A percentile compares a stretch with the other conserved stretches of the same genome.
Conservation (phyloP, 2,329 filamentous ascomycete species). For the Trematosphaeria pertusa region DNA sequence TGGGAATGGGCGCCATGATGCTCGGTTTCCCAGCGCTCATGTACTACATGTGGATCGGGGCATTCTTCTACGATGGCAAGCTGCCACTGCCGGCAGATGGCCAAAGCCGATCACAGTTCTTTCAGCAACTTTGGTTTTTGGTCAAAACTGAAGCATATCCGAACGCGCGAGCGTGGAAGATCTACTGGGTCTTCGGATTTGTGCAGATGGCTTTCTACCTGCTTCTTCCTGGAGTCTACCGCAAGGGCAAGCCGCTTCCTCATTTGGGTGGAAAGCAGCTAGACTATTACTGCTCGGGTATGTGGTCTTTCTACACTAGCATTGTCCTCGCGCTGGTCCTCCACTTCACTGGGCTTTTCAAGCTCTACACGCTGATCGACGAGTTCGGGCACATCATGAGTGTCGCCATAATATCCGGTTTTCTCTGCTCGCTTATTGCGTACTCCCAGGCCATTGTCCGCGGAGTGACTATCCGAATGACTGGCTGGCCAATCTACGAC, state of each 20-base stretch:
- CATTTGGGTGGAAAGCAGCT: slow-evolving; percentile 86
- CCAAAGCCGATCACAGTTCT: slow-evolving; percentile 75
- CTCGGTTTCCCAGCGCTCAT: slow-evolving; percentile 90
- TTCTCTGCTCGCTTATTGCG: slow-evolving; percentile 79
- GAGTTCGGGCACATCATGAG: slow-evolving; percentile 93
- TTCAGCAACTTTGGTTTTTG: slow-evolving; percentile 71
- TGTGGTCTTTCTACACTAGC: slow-evolving; percentile 86
- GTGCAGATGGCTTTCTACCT: slow-evolving; percentile 86
- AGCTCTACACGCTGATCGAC: slow-evolving; percentile 89
- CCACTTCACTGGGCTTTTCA: slow-evolving; percentile 85
- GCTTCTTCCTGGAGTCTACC: slow-evolving; percentile 83
- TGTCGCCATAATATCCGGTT: slow-evolving; percentile 91
- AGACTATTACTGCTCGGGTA: slow-evolving; percentile 91
- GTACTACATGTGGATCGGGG: slow-evolving; percentile 99
- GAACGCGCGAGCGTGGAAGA: slow-evolving; percentile 80
- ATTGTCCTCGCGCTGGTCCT: slow-evolving; percentile 73
- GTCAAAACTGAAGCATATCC: slow-evolving; percentile 88
- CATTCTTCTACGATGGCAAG: slow-evolving; percentile 88
- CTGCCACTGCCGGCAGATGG: slow-evolving; percentile 72
- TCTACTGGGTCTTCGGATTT: slow-evolving; percentile 94
- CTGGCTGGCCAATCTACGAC: slow-evolving; percentile 79
- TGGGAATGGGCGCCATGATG: slow-evolving; percentile 87
- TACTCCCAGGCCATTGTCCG: slow-evolving; percentile 85
- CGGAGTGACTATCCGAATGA: slow-evolving; percentile 91
- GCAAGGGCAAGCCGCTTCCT: slow-evolving; percentile 85